phyloP scores from a whole-genome alignment of 352 stramenopile genomes.

The Pythium phragmitis region DNA sequence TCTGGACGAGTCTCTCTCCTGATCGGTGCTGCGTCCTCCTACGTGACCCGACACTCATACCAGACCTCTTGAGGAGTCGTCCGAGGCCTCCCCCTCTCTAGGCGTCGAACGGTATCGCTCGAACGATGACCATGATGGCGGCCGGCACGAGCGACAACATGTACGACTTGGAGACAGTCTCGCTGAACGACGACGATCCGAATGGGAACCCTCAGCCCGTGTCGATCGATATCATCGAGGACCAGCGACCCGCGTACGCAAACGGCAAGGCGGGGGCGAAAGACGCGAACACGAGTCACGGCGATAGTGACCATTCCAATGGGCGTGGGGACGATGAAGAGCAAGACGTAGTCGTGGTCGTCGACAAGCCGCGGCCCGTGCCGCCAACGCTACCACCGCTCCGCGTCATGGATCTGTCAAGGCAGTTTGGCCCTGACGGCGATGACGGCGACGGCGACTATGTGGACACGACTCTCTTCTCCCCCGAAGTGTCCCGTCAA shows the following conservation, averaged over 20 bases:
- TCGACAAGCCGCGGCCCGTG: slow-evolving; percentile 36
- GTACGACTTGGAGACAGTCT: slow-evolving; percentile 72
- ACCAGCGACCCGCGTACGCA: slow-evolving; percentile 36
- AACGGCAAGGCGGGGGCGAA: slow-evolving; percentile 28
- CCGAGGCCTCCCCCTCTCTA: not conserved
- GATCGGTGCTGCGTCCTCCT: not conserved
- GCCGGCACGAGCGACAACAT: slow-evolving; percentile 31
- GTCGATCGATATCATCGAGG: slow-evolving; percentile 50
- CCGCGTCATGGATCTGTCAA: slow-evolving; percentile 34
- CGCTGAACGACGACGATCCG: slow-evolving; percentile 60
- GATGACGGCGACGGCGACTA: slow-evolving; percentile 54
- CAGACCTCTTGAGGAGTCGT: not conserved
- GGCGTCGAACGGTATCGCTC: not conserved
- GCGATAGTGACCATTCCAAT: slow-evolving; percentile 32
- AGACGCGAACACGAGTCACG: slow-evolving; percentile 14
- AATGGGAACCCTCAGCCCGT: slow-evolving; percentile 17
- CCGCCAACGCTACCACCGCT: slow-evolving; percentile 44
- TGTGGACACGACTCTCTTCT: slow-evolving; percentile 80
- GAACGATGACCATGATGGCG: slow-evolving; percentile 31
- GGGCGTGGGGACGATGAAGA: slow-evolving; percentile 24
- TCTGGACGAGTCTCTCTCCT: not conserved
- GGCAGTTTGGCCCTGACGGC: slow-evolving; percentile 21
- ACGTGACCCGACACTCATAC: not conserved
- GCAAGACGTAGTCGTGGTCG: slow-evolving; percentile 42
- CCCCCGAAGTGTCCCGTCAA: slow-evolving; percentile 75